Evolutionary conservation across 116 monocot species (phyloP), one percentile per base, ranked within the genome.

Genomic region (Dioscorea cayenensis): DNA sequence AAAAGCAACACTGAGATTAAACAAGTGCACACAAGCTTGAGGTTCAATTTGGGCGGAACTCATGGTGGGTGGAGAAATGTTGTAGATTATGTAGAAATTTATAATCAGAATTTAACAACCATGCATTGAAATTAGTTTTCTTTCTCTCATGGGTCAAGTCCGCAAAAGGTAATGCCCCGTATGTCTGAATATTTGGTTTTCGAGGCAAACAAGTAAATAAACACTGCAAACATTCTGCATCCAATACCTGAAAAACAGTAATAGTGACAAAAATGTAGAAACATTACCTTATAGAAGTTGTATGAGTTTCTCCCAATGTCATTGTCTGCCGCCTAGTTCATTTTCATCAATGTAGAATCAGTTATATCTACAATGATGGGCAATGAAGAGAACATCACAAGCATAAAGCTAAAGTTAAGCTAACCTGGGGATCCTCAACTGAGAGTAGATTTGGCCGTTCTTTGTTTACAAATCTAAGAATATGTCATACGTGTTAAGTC

Each of bases 341-440:
- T 51, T 43, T 63, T 55, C 55, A 55, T n/a, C 55, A 55, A 18
- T 55, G 55, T 55, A 55, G 55, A 55, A 55, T 55, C 55, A 55
- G 55, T 55, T 55, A 16, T 55, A 55, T 55, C 51, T 5, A 16
- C 55, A 16, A 55, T 19, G 2, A 0, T 55, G 14, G 17, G 55
- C 5, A n/a, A 14, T 55, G 16, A n/a, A 55, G n/a, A 55, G 55
- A 55, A 55, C n/a, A 43, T 16, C 21, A 59, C 21, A 23, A 9
- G 37, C 32, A 55, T 60, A 22, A 12, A 62, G 32, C 43, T 72
- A 72, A 43, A 43, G 7, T 12, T 70, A 14, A 77, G 5, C 66
- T 73, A 22, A 89, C 89, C 93, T 92, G 88, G 25, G 97, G 97
- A 83, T 97, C 97, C 75, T 92, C 84, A 63, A 97, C 86, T 4